These are phyloP conservation scores for Exophiala sideris DNA, from an alignment of 2,329 filamentous ascomycete species.

Conservation along the genomic window DNA sequence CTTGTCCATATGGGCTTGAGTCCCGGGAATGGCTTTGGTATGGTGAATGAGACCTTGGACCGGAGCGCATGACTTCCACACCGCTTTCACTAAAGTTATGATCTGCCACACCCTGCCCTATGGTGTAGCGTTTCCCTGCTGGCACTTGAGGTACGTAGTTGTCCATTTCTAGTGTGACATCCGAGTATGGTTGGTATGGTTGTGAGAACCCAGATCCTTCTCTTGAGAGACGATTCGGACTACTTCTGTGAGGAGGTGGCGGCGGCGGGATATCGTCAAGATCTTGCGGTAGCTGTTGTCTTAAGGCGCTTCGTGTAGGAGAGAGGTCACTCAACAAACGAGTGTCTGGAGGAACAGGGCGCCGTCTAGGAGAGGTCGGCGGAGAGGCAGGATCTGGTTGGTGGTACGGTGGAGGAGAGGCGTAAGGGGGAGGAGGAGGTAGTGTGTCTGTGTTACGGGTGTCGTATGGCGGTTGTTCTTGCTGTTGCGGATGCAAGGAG, in stretches of 20 bases:
- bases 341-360: conserved; percentile 16
- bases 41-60: conserved; percentile 20
- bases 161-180: conserved; percentile 21
- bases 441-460: conserved; percentile 25
- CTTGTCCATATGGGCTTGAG: conserved; percentile 6
- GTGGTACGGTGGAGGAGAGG: conserved; percentile 17
- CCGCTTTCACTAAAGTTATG: conserved; percentile 14
- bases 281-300: neutral
- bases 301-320: conserved; percentile 17
- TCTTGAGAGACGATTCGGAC: conserved; percentile 29
- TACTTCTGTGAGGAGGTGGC: conserved; percentile 33
- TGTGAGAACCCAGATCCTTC: conserved; percentile 13
- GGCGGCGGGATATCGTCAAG: conserved; percentile 27
- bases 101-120: conserved; percentile 15
- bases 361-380: conserved; percentile 15
- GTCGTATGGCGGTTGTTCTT: conserved; percentile 9
- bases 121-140: conserved; percentile 12
- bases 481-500: conserved; percentile 9
- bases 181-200: conserved; percentile 11
- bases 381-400: conserved; percentile 14
- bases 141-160: conserved; percentile 10
- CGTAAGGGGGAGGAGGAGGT: conserved; percentile 29
- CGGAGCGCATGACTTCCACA: conserved; percentile 11
- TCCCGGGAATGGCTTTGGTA: conserved; percentile 9
- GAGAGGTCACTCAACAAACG: conserved; percentile 15